Conservation (phyloP, 2,329 filamentous ascomycete genomes). For the Aspergillus tanneri region DNA sequence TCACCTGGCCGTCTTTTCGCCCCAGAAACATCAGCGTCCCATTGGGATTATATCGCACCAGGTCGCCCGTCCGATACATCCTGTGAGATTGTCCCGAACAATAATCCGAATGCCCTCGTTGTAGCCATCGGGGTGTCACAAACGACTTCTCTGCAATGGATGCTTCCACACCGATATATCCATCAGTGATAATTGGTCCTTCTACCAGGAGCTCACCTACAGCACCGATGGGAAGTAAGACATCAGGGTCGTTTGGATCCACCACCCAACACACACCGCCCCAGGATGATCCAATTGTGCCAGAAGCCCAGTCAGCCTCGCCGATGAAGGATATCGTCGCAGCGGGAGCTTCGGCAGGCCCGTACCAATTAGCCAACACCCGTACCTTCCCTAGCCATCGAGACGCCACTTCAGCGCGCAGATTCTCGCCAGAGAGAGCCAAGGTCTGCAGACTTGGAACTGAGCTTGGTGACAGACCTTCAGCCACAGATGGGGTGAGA, state of each 20-base stretch:
- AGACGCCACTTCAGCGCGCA: neutral
- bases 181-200: slow-evolving; percentile 6
- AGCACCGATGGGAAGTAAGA: slow-evolving; percentile 10
- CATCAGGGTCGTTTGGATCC: slow-evolving; percentile 7
- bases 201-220: slow-evolving; percentile 12
- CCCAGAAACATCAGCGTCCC: slow-evolving; percentile 9
- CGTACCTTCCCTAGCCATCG: neutral
- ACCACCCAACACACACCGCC: neutral
- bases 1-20: slow-evolving; percentile 12
- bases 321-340: neutral
- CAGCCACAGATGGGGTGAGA: neutral
- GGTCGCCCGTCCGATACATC: slow-evolving; percentile 15
- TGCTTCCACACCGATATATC: slow-evolving; percentile 6
- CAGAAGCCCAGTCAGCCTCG: neutral
- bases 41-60: slow-evolving; percentile 6
- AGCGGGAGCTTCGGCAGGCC: neutral
- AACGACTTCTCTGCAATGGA: neutral
- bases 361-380: neutral
- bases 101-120: neutral
- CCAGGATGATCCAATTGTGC: neutral
- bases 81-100: no score
- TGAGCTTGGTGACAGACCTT: neutral
- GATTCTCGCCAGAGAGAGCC: neutral
- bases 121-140: neutral
- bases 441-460: neutral